A percentile compares a stretch with the other conserved stretches of the same genome.
Conservation (phyloP, 1,139 yeast species). For the Saccharomycopsis phalli region DNA sequence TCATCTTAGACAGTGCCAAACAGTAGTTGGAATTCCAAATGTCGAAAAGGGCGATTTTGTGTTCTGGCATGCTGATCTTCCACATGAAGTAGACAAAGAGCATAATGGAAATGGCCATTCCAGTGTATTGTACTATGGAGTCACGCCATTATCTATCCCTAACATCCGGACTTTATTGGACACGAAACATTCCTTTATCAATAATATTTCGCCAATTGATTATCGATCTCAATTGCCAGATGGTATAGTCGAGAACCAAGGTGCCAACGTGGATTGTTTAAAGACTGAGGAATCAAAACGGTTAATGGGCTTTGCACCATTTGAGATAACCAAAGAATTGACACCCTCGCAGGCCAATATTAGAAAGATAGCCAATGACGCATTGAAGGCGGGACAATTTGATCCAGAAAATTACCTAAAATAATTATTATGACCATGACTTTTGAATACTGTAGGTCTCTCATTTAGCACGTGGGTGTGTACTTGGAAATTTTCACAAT, state of each 20-base stretch:
- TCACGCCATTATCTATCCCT: not conserved
- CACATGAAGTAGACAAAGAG: conserved; percentile 39
- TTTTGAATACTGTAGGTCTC: too few relatives aligned
- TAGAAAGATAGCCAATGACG: not conserved
- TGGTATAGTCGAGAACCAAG: not conserved
- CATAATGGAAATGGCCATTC: conserved; percentile 35
- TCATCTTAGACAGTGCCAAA: conserved; percentile 26
- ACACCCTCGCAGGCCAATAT: not conserved
- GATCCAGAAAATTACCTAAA: not conserved
- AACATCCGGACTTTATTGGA: conserved; percentile 4
- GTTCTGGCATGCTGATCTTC: conserved; percentile 42
- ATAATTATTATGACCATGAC: too few relatives aligned
- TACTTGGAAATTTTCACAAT: too few relatives aligned
- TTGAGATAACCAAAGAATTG: conserved; percentile 1
- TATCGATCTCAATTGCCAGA: conserved; percentile 2
- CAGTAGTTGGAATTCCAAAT: conserved; percentile 30
- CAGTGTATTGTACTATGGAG: conserved; percentile 29
- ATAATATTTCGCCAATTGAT: not conserved
- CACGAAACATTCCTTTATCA: not conserved
- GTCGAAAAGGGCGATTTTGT: conserved; percentile 37
- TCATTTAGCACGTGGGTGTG: too few relatives aligned
- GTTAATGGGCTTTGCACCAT: not conserved
- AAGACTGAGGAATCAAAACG: conserved; percentile 1
- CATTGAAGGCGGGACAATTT: not conserved
- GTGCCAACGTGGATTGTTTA: not conserved